Conservation (phyloP, 2,329 filamentous ascomycete species). For the Ophiostoma triangulosporum region DNA sequence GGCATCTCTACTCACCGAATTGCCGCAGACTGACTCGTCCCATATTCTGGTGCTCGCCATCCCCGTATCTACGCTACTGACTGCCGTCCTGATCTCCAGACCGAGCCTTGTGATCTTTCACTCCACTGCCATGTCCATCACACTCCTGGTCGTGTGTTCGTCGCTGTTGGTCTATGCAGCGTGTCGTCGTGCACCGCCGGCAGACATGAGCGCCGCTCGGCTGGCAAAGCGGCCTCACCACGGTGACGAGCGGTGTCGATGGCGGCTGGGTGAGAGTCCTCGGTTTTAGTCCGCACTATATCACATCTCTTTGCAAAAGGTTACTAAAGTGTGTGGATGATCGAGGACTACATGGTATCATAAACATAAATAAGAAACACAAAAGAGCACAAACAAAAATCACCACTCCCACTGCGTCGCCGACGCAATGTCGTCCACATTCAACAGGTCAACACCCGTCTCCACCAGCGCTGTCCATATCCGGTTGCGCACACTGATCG, state of each 20-base stretch:
- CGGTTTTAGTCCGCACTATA: not conserved
- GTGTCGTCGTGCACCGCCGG: not conserved
- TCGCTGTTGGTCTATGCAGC: not conserved
- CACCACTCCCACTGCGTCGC: constrained; percentile 13
- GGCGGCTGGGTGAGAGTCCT: not conserved
- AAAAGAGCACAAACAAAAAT: no score
- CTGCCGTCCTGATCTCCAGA: not conserved
- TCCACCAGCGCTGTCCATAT: constrained; percentile 43
- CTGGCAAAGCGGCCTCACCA: not conserved
- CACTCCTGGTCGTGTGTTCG: not conserved
- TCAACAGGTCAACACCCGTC: constrained; percentile 47
- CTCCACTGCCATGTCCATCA: not conserved
- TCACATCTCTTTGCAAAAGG: no score
- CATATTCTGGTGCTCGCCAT: not conserved
- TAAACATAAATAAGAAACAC: no score
- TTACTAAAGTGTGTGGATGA: no score
- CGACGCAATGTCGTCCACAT: constrained; percentile 40
- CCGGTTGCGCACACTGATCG: constrained; percentile 41
- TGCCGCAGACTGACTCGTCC: not conserved
- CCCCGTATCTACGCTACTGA: not conserved
- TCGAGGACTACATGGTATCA: no score
- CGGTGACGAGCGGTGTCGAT: not conserved
- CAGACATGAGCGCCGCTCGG: not conserved
- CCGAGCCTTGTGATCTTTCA: no score
- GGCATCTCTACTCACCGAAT: not conserved